Base-by-base conservation (phyloP, 768 basidiomycete species). In the Galerina sulciceps region DNA sequence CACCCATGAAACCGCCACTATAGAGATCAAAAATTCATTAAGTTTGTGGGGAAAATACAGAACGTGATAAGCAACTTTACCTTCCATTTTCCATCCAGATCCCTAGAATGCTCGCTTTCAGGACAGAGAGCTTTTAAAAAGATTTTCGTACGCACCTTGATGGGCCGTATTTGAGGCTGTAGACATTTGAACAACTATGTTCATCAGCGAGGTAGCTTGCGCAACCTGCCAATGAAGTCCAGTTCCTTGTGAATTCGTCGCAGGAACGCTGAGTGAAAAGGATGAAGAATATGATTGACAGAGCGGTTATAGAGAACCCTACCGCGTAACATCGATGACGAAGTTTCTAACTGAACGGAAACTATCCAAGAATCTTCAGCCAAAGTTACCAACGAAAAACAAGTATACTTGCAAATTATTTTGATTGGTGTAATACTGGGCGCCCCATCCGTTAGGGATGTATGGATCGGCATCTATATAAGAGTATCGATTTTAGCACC, bases 141-240 rank as follows among this genome's bases (percentile, higher is more conserved):
- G 10, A 17, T 1, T 10, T 20, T 52, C 8, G 42, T 11, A 26
- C 50, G 20, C 54, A 85, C 89, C 90, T 79, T 88, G 85, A 62
- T 93, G 91, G 8, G 80, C 81, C 6, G 84, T 90, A 53, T 84
- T 80, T 23, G 80, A 61, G 9, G 77, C 85, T 17, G 81, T 81
- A 14, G 87, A 90, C 89, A 92, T 88, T 56, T 88, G 71, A 53
- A 92, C 80, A 15, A 84, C 80, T 58, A 93, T 83, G 69, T 93
- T 91, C 60, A 86, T 78, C 48, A 93, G 71, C 0, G 88, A 89
- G 0, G 91, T 93, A 10, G 86, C 80, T 69, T 93, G 91, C 0
- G 91, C 84, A 23, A 92, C 87, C 74, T 93, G 91, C 91, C 91
- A 93, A 66, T 93, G 91, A 35, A 93, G 75, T 35, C 89, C 90